phyloP scores from a whole-genome alignment of 148 eudicot species.

The Vaccinium macrocarpon region DNA sequence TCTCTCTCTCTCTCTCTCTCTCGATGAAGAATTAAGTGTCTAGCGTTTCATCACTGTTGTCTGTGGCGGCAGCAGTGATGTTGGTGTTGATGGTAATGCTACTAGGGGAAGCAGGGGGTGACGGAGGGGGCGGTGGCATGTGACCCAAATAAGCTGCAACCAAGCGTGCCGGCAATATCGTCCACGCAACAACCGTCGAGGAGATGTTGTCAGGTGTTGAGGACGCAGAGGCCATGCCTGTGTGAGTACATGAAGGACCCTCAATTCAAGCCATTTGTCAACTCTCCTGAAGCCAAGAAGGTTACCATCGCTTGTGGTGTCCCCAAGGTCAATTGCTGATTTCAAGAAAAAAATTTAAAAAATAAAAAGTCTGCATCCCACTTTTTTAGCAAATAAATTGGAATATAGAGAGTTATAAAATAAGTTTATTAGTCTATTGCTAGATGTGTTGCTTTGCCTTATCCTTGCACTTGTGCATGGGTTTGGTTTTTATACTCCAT shows the following conservation, averaged over 20 bases:
- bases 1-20: too few species aligned
- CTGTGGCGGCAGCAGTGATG: too few species aligned
- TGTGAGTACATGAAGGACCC: conserved; percentile 39
- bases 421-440: too few species aligned
- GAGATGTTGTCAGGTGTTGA: conserved; percentile 35
- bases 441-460: too few species aligned
- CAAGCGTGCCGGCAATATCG: conserved; percentile 32
- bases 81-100: conserved; percentile 7
- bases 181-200: conserved; percentile 23
- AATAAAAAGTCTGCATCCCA: too few species aligned
- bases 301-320: conserved; percentile 20
- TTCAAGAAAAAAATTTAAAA: not conserved
- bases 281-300: conserved; percentile 29
- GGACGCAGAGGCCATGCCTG: conserved; percentile 36
- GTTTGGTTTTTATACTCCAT: too few species aligned
- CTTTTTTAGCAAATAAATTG: too few species aligned
- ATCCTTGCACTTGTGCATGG: too few species aligned
- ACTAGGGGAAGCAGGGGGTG: conserved; percentile 7
- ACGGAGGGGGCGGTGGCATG: conserved; percentile 23
- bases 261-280: conserved; percentile 23
- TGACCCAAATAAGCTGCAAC: conserved; percentile 23
- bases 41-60: not conserved
- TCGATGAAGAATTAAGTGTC: not conserved
- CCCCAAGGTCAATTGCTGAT: not conserved
- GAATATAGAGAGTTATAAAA: too few species aligned